phyloP scores from a whole-genome alignment of 106 monocot species.

The Dendrobium huoshanense region DNA sequence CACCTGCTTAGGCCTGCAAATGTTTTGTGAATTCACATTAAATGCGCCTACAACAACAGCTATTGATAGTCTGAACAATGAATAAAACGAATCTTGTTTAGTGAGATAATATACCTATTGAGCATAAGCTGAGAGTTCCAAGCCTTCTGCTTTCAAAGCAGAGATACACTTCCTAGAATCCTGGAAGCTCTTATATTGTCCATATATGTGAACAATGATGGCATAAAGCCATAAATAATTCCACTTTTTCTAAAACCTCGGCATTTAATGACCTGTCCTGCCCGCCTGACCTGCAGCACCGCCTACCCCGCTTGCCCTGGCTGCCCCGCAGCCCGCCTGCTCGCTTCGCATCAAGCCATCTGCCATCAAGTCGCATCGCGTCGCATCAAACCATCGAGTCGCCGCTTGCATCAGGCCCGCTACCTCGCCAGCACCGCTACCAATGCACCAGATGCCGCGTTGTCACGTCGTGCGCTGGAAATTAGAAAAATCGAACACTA shows the following conservation, averaged over 20 bases:
- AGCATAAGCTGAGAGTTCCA: slow-evolving; percentile 61
- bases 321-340: no score
- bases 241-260: slow-evolving; percentile 49
- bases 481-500: no score
- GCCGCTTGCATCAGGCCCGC: no score
- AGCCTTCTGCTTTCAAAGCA: slow-evolving; percentile 60
- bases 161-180: slow-evolving; percentile 50
- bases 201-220: slow-evolving; percentile 69
- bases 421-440: no score
- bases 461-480: no score
- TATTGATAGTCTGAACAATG: background rate
- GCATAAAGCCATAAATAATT: slow-evolving; percentile 34
- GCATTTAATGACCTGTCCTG: background rate
- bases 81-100: background rate
- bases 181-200: slow-evolving; percentile 68
- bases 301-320: no score
- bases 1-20: no score
- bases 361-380: no score
- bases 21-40: background rate
- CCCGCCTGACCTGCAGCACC: slow-evolving; percentile 43
- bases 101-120: slow-evolving; percentile 39
- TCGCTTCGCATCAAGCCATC: no score
- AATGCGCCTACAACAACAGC: background rate
- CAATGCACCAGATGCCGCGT: no score
- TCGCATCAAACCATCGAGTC: no score